Base-by-base conservation (phyloP, 306 rosid genomes). In the Arachis hypogaea region DNA sequence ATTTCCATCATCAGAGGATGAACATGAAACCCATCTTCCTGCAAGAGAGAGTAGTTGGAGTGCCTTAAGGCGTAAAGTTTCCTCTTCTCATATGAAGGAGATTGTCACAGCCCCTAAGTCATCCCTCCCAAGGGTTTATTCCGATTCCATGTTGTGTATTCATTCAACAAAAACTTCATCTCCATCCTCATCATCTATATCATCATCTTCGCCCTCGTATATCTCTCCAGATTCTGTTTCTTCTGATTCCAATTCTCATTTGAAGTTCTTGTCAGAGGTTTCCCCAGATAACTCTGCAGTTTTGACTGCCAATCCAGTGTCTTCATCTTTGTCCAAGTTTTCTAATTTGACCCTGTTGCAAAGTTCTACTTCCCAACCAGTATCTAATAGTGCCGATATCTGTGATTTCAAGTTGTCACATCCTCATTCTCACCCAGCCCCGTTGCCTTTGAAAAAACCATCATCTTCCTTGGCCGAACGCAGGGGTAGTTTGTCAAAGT, bases 11-110 rank as follows among this genome's bases (percentile, higher is more conserved):
- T 85, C 93, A 0, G 92, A 81, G 70, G 85, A 83, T 63, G 96
- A 88, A 78, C 96, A 82, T 12, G 96, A 92, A 83, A 94, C 93
- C 80, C 99, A 84, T 80, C 93, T 94, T 81, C 99, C 99, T 77
- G 95, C 90, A 44, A 85, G 97, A 81, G 96, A 88, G 88, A 92
- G 92, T 82, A 83, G 87, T 74, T 94, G 99, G 99, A 94, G 97
- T 79, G 75, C 55, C 60, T 84, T 88, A 58, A 88, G 96, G 88
- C 91, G 96, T 18, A 94, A 92, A 86, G 84, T 80, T 84, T 89
- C 96, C 81, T 71, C 78, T 40, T 82, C 88, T 36, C 79, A 73
- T 72, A 81, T 77, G 86, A 94, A 87, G 85, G 99, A 94, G 69
- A 85, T 89, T 80, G 88, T 89, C 63, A 74, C 89, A 8, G 95